A percentile compares a stretch with the other conserved stretches of the same genome.
Evolutionary conservation across 1,284 basidiomycete species (phyloP).

Genomic region (Tilletia walkeri): DNA sequence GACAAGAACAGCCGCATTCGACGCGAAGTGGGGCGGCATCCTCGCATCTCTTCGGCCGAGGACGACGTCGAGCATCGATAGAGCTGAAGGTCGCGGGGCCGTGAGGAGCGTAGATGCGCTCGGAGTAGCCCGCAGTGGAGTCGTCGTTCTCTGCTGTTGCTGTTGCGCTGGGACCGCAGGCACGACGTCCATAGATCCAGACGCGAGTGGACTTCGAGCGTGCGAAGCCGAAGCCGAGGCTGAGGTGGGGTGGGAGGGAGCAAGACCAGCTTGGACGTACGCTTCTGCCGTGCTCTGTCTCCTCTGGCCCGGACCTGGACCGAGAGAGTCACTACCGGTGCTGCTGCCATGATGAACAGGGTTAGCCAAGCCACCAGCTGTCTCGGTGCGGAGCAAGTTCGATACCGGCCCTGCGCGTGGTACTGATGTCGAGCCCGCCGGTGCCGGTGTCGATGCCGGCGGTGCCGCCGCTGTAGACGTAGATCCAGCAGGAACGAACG

Average conservation of each 20-base stretch:
- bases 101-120: slow-evolving; percentile 30
- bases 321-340: neutral
- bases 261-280: neutral
- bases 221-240: neutral
- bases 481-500: neutral
- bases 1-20: slow-evolving; percentile 27
- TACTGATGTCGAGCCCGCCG: neutral
- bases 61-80: slow-evolving; percentile 44
- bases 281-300: slow-evolving; percentile 11
- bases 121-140: slow-evolving; percentile 27
- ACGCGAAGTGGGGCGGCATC: slow-evolving; percentile 46
- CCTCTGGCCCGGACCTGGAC: neutral
- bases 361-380: neutral
- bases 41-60: slow-evolving; percentile 41
- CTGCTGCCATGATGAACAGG: neutral
- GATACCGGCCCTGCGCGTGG: slow-evolving; percentile 3
- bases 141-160: slow-evolving; percentile 13
- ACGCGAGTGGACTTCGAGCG: neutral
- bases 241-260: no score
- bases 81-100: slow-evolving; percentile 32
- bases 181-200: slow-evolving; percentile 14
- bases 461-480: neutral
- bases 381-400: slow-evolving; percentile 6
- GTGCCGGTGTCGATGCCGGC: neutral
- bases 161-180: slow-evolving; percentile 23